phyloP scores from a whole-genome alignment of 163 green algal genomes.

The Chlorella variabilis region DNA sequence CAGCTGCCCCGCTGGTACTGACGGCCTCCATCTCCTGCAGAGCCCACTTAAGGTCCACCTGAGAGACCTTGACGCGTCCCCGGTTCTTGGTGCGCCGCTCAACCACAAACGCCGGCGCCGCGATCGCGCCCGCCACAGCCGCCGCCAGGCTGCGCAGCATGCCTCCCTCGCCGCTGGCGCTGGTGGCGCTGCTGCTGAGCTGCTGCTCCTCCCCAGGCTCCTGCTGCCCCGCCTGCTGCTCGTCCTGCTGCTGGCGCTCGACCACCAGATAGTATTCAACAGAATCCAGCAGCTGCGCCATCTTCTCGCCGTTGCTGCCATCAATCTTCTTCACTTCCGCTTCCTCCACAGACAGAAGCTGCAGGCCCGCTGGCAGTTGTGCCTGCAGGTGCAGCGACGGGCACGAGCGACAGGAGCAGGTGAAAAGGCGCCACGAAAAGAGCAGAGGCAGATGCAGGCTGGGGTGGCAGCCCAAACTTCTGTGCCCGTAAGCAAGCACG shows the following conservation, averaged over 20 bases:
- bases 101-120: conserved; percentile 35
- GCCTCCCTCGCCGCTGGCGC: conserved; percentile 8
- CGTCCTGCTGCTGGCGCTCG: conserved; percentile 6
- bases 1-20: not conserved
- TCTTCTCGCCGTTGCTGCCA: conserved; percentile 61
- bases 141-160: not conserved
- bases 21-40: conserved; percentile 51
- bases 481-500: no score
- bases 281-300: conserved; percentile 48
- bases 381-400: no score
- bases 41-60: conserved; percentile 52
- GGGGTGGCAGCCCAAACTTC: no score
- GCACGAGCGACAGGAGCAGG: no score
- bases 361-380: conserved; percentile 59
- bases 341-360: conserved; percentile 59
- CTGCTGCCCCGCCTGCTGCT: not conserved
- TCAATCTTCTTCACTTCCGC: conserved; percentile 58
- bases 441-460: no score
- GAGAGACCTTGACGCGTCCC: conserved; percentile 22
- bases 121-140: conserved; percentile 24
- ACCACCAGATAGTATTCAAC: conserved; percentile 57
- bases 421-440: not conserved
- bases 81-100: conserved; percentile 46
- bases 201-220: no score
- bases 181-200: not conserved